phyloP scores from a whole-genome alignment of 2,329 filamentous ascomycete genomes.

The Penicillium sp. region DNA sequence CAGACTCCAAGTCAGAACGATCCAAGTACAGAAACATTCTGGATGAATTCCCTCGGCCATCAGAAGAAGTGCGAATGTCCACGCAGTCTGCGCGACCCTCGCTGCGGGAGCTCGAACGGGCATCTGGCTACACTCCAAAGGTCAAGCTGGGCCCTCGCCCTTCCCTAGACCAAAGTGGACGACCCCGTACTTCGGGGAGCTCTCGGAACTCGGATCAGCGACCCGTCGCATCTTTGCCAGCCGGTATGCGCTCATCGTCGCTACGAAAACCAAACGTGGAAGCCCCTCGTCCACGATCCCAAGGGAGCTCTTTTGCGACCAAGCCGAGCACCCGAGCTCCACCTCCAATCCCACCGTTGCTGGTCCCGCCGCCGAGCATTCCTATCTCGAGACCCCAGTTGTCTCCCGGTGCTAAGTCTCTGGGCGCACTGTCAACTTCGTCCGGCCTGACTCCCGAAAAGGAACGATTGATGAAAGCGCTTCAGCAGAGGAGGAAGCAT shows the following conservation, averaged over 20 bases:
- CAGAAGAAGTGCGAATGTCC: conserved; percentile 38
- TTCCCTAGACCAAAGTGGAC: conserved; percentile 61
- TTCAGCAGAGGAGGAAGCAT: conserved; percentile 84
- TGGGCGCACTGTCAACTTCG: conserved; percentile 47
- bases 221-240: conserved; percentile 74
- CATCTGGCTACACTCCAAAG: conserved; percentile 54
- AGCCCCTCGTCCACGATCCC: conserved; percentile 45
- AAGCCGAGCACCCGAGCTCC: conserved; percentile 29
- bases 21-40: conserved; percentile 28
- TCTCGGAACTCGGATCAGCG: conserved; percentile 53
- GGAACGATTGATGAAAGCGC: conserved; percentile 85
- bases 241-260: conserved; percentile 67
- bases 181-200: conserved; percentile 58
- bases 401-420: conserved; percentile 42
- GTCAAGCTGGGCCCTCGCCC: conserved; percentile 86
- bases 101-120: conserved; percentile 44
- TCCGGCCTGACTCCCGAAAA: conserved; percentile 79
- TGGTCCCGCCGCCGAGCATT: conserved; percentile 40
- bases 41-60: conserved; percentile 38
- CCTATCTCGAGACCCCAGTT: conserved; percentile 34
- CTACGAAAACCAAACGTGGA: conserved; percentile 51
- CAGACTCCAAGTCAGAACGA: conserved; percentile 24
- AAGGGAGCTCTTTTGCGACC: conserved; percentile 35
- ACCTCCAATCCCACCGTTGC: conserved; percentile 40
- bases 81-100: conserved; percentile 46